Percentiles rank a stretch among this genome's conserved stretches.
These are phyloP conservation scores for Tetrapisispora namnaoensis DNA, from an alignment of 805 yeast species.

Conservation along the genomic window DNA sequence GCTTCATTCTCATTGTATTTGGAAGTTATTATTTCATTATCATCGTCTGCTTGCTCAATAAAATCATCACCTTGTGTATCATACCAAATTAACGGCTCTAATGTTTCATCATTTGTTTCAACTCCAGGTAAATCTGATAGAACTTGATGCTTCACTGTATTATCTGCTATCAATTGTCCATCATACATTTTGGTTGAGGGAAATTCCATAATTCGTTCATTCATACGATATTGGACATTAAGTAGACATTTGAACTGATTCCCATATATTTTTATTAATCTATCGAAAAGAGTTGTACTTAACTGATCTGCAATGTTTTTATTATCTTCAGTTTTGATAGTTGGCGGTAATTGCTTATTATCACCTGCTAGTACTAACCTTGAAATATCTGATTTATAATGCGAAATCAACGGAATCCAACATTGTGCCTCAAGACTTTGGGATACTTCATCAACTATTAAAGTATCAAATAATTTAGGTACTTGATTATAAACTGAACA, in stretches of 20 bases:
- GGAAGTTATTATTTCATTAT: slow-evolving; percentile 36
- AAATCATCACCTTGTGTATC: slow-evolving; percentile 90
- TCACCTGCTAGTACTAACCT: slow-evolving; percentile 84
- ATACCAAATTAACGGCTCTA: slow-evolving; percentile 60
- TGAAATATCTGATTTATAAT: slow-evolving; percentile 39
- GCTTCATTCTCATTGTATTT: slow-evolving; percentile 75
- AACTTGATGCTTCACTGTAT: slow-evolving; percentile 41
- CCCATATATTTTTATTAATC: slow-evolving; percentile 47
- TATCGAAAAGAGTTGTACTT: slow-evolving; percentile 69
- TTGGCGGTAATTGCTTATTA: slow-evolving; percentile 85
- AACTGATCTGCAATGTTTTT: slow-evolving; percentile 36
- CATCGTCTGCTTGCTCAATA: slow-evolving; percentile 45
- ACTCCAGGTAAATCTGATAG: slow-evolving; percentile 48
- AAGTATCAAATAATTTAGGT: slow-evolving; percentile 51
- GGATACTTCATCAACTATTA: slow-evolving; percentile 91
- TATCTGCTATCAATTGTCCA: slow-evolving; percentile 52
- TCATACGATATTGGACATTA: slow-evolving; percentile 83
- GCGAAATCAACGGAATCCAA: slow-evolving; percentile 82
- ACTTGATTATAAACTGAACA: slow-evolving; percentile 36
- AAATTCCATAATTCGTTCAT: slow-evolving; percentile 63
- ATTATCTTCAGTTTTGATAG: slow-evolving; percentile 51
- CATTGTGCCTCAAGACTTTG: slow-evolving; percentile 93
- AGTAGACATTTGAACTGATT: slow-evolving; percentile 46
- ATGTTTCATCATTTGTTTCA: slow-evolving; percentile 44
- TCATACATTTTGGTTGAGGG: slow-evolving; percentile 61